Base-by-base conservation (phyloP, 305 asterid species). In the Caryopteris hybrid region DNA sequence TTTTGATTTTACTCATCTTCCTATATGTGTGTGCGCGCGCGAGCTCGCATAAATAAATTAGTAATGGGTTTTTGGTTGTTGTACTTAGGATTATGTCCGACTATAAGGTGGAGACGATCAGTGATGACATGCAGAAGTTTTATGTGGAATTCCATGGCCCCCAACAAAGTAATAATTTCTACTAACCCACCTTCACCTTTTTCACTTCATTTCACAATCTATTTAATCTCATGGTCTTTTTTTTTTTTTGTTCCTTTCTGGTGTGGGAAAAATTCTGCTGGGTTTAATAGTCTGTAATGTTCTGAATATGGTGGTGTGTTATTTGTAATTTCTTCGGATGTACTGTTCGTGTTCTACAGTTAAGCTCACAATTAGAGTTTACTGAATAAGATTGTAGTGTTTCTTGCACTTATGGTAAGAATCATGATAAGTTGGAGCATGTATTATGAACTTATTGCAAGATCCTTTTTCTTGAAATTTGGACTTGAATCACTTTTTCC, bases 31-130 rank as follows among this genome's bases (percentile, higher is more conserved):
- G n/a, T n/a, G n/a, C n/a, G n/a, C n/a, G n/a, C n/a, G n/a, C n/a
- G n/a, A n/a, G n/a, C n/a, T n/a, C n/a, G n/a, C n/a, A n/a, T n/a
- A n/a, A n/a, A n/a, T n/a, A n/a, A n/a, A n/a, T n/a, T 21, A 41
- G 54, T 79, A 23, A 5, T 77, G 48, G 58, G 11, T 33, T 73
- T 61, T 69, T 43, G 29, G 22, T 71, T 76, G 68, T 61, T 56
- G 59, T 61, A 42, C 29, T 33, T 80, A 92, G 98, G 96, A 85
- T 92, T 96, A 89, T 89, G 98, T 87, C 88, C 66, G 98, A 92
- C 73, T 89, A 92, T 70, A 89, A 92, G 81, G 98, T 92, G 82
- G 98, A 92, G 80, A 87, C 76, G 92, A 83, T 88, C 87, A 86
- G 89, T 82, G 98, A 92, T 68, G 86, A 90, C 75, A 85, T 83